Evolutionary conservation across 1,284 basidiomycete species (phyloP), one percentile per base, ranked within the genome.

Genomic region (Irpex rosettiformis): DNA sequence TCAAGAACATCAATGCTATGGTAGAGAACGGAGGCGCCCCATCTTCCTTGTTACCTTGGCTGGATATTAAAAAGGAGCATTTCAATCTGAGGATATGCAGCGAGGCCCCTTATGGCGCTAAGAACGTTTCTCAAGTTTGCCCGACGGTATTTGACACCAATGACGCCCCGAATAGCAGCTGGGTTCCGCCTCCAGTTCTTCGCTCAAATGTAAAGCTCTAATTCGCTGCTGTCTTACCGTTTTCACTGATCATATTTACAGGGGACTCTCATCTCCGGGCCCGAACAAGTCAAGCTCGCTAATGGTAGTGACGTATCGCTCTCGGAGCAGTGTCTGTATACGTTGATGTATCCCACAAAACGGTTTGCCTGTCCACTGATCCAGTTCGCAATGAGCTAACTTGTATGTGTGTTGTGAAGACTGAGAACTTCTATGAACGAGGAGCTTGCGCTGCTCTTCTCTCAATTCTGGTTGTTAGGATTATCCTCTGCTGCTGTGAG

Each of bases 381-480:
- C n/a, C 10, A 37, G 27, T 40, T 28, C 21, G 56, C 52, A n/a
- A 24, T 53, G 43, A 7, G 1, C 33, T n/a, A 18, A 55, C 37
- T 24, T 42, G 48, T 28, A 4, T 21, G 28, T 30, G 8, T 25
- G 13, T 11, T 22, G 13, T 40, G 2, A 52, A 84, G 82, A 22
- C 66, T 83, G 43, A 65, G 71, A n/a, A 77, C 81, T 56, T 73
- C 77, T 4, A 73, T 71, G 27, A 74, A 81, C 6, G 83, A 85
- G 63, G 82, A 84, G 57, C 65, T 81, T 3, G 75, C 81, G 1
- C 74, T 81, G 56, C 70, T 85, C 16, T 70, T 75, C 16, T 70
- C 82, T 3, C 83, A 85, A 61, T 79, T 85, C 65, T 86, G 83
- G 83, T 73, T 85, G 3, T 73, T 85, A 25, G 76, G 73, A 0